Conservation (phyloP, 176 grass and related monocot species). For the Aechmea fasciata region DNA sequence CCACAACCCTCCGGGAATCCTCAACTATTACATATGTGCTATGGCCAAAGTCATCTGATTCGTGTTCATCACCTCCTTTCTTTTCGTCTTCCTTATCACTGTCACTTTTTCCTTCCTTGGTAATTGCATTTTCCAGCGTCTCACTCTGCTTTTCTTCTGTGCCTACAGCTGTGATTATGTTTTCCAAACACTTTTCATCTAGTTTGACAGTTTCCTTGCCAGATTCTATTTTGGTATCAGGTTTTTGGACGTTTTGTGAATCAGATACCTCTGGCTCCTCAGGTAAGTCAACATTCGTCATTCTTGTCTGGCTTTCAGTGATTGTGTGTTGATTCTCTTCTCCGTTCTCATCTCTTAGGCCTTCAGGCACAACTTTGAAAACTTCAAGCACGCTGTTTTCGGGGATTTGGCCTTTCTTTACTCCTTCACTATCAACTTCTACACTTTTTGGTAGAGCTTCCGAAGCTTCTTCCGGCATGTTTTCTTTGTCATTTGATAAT, state of each 20-base stretch:
- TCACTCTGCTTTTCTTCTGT: conserved; percentile 28
- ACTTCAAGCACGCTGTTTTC: conserved; percentile 16
- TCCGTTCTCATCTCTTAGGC: conserved; percentile 18
- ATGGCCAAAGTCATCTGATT: conserved; percentile 22
- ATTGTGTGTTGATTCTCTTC: conserved; percentile 19
- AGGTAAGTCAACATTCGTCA: conserved; percentile 17
- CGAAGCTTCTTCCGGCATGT: background rate
- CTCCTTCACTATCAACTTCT: conserved; percentile 25
- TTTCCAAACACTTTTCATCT: conserved; percentile 24
- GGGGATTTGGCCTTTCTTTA: conserved; percentile 13
- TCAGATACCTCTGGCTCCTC: conserved; percentile 18
- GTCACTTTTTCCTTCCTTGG: conserved; percentile 26
- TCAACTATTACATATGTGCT: conserved; percentile 25
- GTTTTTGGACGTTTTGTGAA: conserved; percentile 28
- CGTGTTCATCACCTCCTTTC: conserved; percentile 26
- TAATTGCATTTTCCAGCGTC: conserved; percentile 24
- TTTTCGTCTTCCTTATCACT: conserved; percentile 34
- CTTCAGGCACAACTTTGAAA: conserved; percentile 17
- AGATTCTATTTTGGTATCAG: conserved; percentile 24
- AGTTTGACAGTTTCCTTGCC: conserved; percentile 15
- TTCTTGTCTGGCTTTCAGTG: conserved; percentile 17
- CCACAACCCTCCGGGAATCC: conserved; percentile 15
- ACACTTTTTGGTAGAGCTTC: conserved; percentile 18
- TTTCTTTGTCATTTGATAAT: conserved; percentile 20
- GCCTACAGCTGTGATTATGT: conserved; percentile 26